Evolutionary conservation across 1,139 yeast genomes (phyloP), one percentile per base, ranked within the genome.

Genomic region (Zygoascus meyerae): DNA sequence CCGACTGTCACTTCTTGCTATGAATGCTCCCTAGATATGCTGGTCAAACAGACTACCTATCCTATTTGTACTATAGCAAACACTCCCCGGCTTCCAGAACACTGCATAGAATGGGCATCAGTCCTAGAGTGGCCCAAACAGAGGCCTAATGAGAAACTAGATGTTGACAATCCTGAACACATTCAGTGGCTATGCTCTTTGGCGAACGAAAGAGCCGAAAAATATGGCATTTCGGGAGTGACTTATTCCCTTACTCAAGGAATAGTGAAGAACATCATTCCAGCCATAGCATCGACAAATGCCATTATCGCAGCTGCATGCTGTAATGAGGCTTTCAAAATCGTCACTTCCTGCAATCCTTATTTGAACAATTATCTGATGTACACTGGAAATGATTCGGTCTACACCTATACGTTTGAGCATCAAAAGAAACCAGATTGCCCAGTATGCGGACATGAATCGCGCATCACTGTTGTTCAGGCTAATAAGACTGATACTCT

Each of bases 1-100:
- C 97, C 98, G 0, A 79, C 90, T 0, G 65, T 87, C 30, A 79
- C 92, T 0, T 83, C 95, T 0, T 92, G 98, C 67, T 90, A 87
- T 68, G 97, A 92, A 63, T 92, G 98, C 60, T 85, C 95, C 1
- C 70, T 86, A 42, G 89, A 83, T 52, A 75, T 90, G 67, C 71
- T 86, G 31, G 79, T 86, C 6, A 79, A 81, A 2, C 81, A 79
- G 55, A 74, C 77, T 5, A 81, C 87, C 0, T 86, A 81, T 58
- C 97, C 98, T 1, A 82, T 92, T 51, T 92, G 98, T 66, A 92
- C 98, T 0, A 83, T 92, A 47, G 95, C 97, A 7, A 86, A 89
- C 52, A 89, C 95, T 3, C 98, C 98, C 7, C 69, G 98, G 52
- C 68, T 87, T 11, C 94, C 97, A 0, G 97, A 92, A 59, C 98